Base-by-base conservation (phyloP, 2,329 filamentous ascomycete species). In the Aspergillus sclerotialis region DNA sequence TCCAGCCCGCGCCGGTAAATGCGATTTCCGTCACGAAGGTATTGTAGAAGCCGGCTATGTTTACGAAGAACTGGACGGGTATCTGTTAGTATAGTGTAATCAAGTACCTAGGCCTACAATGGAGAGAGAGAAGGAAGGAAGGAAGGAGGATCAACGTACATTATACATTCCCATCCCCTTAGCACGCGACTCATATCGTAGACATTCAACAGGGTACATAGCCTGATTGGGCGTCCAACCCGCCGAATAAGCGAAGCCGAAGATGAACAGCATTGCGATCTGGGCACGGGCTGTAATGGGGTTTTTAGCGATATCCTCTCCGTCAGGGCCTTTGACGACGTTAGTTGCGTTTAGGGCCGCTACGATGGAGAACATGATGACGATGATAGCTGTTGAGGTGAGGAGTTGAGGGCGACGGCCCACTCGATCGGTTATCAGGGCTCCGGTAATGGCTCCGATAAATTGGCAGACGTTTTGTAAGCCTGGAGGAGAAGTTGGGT, bases 391-490 rank as follows among this genome's bases (percentile, higher is more conserved):
- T 9, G 45, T 65, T 17, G 68, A 70, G 39, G 68, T 68, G 32
- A 76, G 56, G n/a, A 76, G 62, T 12, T 75, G 61, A 5, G 63
- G 63, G 0, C 70, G 61, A 4, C 70, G 63, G 2, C 70, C 70
- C 51, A 65, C 58, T 38, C 59, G 59, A 33, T 69, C 65, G 1
- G 64, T 67, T 44, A 67, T 63, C 2, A 63, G 38, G 8, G 67
- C 65, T 5, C 68, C 69, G 30, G 65, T 59, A n/a, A 66, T 48
- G 15, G 66, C 63, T 6, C 62, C 63, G 15, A 53, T 49, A 27
- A 68, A 64, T n/a, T 60, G 61, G 6, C 66, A 56, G 16, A 68
- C 52, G 41, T 65, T 65, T 27, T 68, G 63, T 37, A 69, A 59
- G 15, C 64, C 63, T 33, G 55, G 50, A 72, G 6, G 19, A 23